phyloP scores from a whole-genome alignment of 805 yeast species.

The Myxozyma neotropica region DNA sequence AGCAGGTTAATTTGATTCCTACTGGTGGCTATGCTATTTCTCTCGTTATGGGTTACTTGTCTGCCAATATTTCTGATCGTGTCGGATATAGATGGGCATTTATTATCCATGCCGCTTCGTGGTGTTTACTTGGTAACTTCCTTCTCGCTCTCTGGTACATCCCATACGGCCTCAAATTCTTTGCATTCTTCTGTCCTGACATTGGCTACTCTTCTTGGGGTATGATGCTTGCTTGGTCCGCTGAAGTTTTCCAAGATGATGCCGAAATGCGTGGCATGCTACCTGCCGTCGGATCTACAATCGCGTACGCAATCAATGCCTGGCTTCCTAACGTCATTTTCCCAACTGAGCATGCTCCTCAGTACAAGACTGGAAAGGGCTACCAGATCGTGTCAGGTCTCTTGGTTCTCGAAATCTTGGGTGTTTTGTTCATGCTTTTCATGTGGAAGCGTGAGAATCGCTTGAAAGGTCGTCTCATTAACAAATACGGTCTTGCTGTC shows the following conservation, averaged over 20 bases:
- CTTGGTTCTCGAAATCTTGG: constrained; percentile 1
- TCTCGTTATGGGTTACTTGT: constrained; percentile 37
- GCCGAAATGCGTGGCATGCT: constrained; percentile 37
- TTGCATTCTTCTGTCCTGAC: constrained; percentile 21
- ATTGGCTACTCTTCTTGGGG: constrained; percentile 21
- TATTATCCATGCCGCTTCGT: constrained; percentile 20
- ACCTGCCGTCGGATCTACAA: constrained; percentile 41
- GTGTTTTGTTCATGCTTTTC: constrained; percentile 25
- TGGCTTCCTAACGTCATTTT: constrained; percentile 49
- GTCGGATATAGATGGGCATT: constrained; percentile 39
- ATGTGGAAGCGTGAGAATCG: constrained; percentile 18
- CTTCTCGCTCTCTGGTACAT: constrained; percentile 49
- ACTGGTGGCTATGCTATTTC: constrained; percentile 44
- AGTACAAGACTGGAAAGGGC: constrained; percentile 35
- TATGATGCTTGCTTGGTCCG: constrained; percentile 38
- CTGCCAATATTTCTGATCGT: constrained; percentile 41
- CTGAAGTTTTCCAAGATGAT: constrained; percentile 38
- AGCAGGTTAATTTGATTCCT: constrained; percentile 42
- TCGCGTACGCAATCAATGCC: constrained; percentile 42
- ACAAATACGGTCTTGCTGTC: constrained; percentile 25
- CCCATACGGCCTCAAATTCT: constrained; percentile 44
- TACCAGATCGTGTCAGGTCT: constrained; percentile 30
- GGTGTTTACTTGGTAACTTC: constrained; percentile 35
- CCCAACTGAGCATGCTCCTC: constrained; percentile 41
- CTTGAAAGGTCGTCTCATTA: constrained; percentile 4